Percentiles rank a stretch among this genome's conserved stretches.
Evolutionary conservation across 1,139 yeast species (phyloP).

Genomic region (Suhomyces coccinellae): DNA sequence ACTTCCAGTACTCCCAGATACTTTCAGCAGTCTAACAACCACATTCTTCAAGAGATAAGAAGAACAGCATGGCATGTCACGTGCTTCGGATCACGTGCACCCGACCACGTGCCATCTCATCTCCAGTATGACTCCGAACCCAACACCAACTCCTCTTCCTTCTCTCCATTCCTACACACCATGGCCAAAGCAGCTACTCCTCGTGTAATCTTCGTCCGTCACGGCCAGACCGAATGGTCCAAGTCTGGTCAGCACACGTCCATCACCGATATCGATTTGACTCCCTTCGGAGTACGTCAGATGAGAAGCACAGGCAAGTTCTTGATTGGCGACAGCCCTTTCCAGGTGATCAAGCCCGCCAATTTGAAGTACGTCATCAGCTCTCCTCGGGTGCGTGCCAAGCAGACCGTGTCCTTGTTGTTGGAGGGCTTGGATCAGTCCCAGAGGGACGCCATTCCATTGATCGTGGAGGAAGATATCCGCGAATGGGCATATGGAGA

Average conservation of each 20-base stretch:
- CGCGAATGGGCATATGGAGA: constrained; percentile 97
- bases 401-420: constrained; percentile 64
- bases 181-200: constrained; percentile 45
- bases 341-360: constrained; percentile 62
- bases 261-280: constrained; percentile 74
- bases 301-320: constrained; percentile 73
- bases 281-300: constrained; percentile 74
- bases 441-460: constrained; percentile 41
- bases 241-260: constrained; percentile 91
- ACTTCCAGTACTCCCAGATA: too few species aligned
- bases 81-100: too few species aligned
- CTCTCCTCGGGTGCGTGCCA: constrained; percentile 82
- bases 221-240: constrained; percentile 96
- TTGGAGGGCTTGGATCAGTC: constrained; percentile 51
- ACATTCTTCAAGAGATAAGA: too few species aligned
- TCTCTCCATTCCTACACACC: neutral
- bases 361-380: constrained; percentile 64
- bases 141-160: neutral
- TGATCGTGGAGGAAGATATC: constrained; percentile 63
- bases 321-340: constrained; percentile 55
- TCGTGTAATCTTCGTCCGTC: constrained; percentile 78
- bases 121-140: neutral
- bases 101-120: neutral
- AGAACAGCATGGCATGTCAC: too few species aligned
- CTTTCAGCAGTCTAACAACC: too few species aligned